Evolutionary conservation across 2,329 filamentous ascomycete genomes (phyloP).

Genomic region (Epichloe gansuensis): DNA sequence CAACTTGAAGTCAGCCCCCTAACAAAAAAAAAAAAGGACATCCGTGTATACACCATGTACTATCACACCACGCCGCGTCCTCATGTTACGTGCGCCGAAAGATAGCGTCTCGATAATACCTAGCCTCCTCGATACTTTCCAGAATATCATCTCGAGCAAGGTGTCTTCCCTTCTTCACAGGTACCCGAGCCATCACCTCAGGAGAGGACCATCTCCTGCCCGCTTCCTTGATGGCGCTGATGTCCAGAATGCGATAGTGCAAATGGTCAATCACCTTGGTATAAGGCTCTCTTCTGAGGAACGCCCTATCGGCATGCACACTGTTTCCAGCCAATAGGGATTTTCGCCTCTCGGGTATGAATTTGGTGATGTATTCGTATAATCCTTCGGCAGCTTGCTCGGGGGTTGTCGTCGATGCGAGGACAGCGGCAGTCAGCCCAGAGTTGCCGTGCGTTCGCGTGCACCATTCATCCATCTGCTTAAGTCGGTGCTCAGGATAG

Average conservation of each 20-base stretch:
- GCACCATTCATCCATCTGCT: conserved; percentile 83
- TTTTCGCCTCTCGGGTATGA: conserved; percentile 51
- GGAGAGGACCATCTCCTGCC: conserved; percentile 60
- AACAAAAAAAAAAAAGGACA: background rate
- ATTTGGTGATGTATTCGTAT: conserved; percentile 62
- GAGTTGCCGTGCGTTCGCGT: conserved; percentile 62
- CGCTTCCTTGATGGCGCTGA: conserved; percentile 86
- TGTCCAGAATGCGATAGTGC: conserved; percentile 83
- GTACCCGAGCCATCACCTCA: conserved; percentile 40
- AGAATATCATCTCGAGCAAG: conserved; percentile 81
- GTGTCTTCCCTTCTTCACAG: conserved; percentile 64
- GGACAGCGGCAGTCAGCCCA: conserved; percentile 68
- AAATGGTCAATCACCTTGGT: conserved; percentile 59
- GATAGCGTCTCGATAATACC: conserved; percentile 62
- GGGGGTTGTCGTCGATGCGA: conserved; percentile 63
- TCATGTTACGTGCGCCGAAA: conserved; percentile 34
- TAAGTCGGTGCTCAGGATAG: conserved; percentile 55
- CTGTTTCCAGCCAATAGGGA: conserved; percentile 83
- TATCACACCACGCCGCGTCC: background rate
- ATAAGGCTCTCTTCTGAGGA: conserved; percentile 66
- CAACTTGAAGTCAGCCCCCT: background rate
- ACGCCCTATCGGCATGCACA: conserved; percentile 78
- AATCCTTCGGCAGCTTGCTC: conserved; percentile 59
- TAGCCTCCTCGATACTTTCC: conserved; percentile 88
- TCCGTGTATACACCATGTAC: background rate